phyloP scores from a whole-genome alignment of 192 early-diverging fungal species.

The Geranomyces michiganensis region DNA sequence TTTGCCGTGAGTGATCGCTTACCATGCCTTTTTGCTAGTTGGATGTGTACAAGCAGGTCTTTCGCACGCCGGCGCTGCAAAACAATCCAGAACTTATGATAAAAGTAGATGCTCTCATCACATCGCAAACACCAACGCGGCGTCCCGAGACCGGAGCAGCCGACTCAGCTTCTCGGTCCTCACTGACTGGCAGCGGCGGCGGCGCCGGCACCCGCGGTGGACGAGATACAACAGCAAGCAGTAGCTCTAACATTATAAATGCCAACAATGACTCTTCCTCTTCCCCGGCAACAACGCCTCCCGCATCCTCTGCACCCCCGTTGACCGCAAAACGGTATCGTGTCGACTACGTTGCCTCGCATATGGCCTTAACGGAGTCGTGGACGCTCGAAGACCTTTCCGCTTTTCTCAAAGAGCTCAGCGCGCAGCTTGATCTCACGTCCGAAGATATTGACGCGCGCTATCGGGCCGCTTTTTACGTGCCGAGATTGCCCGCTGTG shows the following conservation, averaged over 20 bases:
- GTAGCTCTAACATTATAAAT: background rate
- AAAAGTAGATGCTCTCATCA: constrained; percentile 18
- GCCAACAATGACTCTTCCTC: background rate
- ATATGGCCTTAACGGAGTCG: constrained; percentile 30
- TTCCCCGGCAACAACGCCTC: background rate
- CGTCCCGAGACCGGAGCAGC: background rate
- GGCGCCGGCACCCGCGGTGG: background rate
- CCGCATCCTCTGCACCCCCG: background rate
- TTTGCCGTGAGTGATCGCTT: too few species aligned
- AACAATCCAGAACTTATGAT: constrained; percentile 25
- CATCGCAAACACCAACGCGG: constrained; percentile 9
- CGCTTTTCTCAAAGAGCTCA: constrained; percentile 39
- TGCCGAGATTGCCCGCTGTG: constrained; percentile 36
- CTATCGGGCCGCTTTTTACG: constrained; percentile 38
- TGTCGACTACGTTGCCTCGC: constrained; percentile 33
- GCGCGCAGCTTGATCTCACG: constrained; percentile 33
- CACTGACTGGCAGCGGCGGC: too few species aligned
- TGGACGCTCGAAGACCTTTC: constrained; percentile 53
- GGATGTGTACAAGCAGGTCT: constrained; percentile 22
- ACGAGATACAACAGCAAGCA: background rate
- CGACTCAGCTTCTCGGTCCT: background rate
- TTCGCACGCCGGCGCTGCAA: constrained; percentile 17
- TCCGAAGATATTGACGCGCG: constrained; percentile 25
- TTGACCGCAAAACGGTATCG: constrained; percentile 29
- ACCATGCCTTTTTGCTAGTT: too few species aligned